These are phyloP conservation scores for Aquanectria penicillioides DNA, from an alignment of 2,329 filamentous ascomycete genomes.

Conservation along the genomic window DNA sequence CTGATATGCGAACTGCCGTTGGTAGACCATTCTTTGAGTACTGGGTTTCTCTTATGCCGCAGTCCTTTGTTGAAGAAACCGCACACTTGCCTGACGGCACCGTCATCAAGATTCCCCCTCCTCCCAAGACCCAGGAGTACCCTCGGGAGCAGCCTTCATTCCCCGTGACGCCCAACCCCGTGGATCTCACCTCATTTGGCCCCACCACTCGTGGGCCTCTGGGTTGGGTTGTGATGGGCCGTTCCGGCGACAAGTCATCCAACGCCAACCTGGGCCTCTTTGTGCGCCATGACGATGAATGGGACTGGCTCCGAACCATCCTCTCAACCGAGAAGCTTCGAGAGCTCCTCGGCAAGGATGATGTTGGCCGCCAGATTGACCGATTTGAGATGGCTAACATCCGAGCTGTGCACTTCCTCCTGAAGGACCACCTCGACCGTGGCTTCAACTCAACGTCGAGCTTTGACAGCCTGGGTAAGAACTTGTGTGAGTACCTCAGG, in stretches of 20 bases:
- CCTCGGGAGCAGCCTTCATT: conserved; percentile 28
- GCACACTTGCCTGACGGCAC: conserved; percentile 25
- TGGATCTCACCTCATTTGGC: conserved; percentile 29
- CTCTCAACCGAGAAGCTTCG: conserved; percentile 51
- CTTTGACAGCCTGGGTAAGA: conserved; percentile 56
- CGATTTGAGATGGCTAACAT: conserved; percentile 54
- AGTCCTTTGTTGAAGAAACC: conserved; percentile 30
- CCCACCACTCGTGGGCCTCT: conserved; percentile 39
- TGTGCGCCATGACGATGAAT: conserved; percentile 54
- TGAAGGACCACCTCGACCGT: conserved; percentile 57
- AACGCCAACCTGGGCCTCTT: conserved; percentile 57
- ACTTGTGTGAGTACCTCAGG: conserved; percentile 53
- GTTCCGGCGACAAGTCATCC: conserved; percentile 51
- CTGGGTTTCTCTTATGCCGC: conserved; percentile 39
- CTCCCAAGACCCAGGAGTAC: conserved; percentile 12
- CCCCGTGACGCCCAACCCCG: conserved; percentile 30
- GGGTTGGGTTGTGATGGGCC: conserved; percentile 41
- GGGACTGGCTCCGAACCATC: conserved; percentile 54
- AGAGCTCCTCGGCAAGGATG: conserved; percentile 48
- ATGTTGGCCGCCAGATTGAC: conserved; percentile 50
- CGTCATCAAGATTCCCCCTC: conserved; percentile 27
- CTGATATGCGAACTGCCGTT: conserved; percentile 50
- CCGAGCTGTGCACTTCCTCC: conserved; percentile 48
- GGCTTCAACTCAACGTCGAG: conserved; percentile 45
- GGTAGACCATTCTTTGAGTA: conserved; percentile 39